Evolutionary conservation across 768 basidiomycete genomes (phyloP), one percentile per base, ranked within the genome.

Genomic region (Cantharellus anzutake): DNA sequence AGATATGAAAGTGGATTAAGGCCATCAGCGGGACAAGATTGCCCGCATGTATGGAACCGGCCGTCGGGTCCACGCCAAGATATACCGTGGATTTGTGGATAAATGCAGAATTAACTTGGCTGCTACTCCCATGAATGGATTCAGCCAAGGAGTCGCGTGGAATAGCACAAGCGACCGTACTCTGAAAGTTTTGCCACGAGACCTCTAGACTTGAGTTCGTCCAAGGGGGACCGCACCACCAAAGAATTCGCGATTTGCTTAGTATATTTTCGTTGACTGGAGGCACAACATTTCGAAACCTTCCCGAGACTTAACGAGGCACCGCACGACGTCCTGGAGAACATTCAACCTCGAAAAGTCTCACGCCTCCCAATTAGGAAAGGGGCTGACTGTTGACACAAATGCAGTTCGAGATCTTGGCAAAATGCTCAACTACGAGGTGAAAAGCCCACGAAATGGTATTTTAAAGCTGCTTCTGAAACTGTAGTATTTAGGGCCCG

Each of bases 41-140:
- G 2, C 96, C 96, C 59, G 91, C 86, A 69, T 99, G 96, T 16
- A 99, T 74, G 1, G 90, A 85, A 35, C 72, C 74, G 3, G 92
- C 91, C 2, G 94, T 91, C 11, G 96, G 96, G 68, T 99, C 96
- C 48, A 98, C 78, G 41, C 96, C 96, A 3, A 81, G 76, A 68
- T 99, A 99, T 16, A 89, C 76, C 0, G 78, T 78, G 0, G 69
- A 69, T 41, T 48, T n/a, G 1, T 58, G 16, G 11, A 14, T n/a
- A 41, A 34, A 7, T 5, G 16, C 37, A 16, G 16, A 16, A 56
- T 16, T 14, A 16, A 14, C 53, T 16, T 16, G 53, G 37, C 53
- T 56, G 20, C 20, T 29, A 29, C 20, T 29, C 20, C 20, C 20
- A 29, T 29, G 20, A 29, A 29, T 29, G 20, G 20, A 29, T 29